These are phyloP conservation scores for Epichloe aotearoae DNA, from an alignment of 2,329 filamentous ascomycete species.

Conservation along the genomic window DNA sequence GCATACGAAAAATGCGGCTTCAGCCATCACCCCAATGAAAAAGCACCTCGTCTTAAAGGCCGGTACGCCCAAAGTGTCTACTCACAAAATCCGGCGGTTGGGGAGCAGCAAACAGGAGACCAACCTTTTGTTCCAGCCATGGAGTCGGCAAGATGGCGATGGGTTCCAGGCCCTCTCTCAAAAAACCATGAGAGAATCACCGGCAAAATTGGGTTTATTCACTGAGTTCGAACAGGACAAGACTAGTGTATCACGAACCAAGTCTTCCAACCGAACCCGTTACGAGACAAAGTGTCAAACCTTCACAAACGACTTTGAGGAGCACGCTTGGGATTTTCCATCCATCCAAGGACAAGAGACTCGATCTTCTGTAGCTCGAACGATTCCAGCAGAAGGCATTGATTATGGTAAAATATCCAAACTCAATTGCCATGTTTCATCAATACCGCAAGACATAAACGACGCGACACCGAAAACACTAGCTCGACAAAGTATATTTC, in stretches of 20 bases:
- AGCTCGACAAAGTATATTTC: background rate
- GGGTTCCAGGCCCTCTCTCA: constrained; percentile 1
- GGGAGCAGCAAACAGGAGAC: constrained; percentile 9
- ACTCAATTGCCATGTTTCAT: background rate
- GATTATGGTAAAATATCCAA: no score
- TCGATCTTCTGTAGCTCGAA: background rate
- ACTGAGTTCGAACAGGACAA: constrained; percentile 2
- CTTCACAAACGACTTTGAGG: background rate
- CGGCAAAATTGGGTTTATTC: constrained; percentile 1
- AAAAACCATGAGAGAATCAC: constrained; percentile 6
- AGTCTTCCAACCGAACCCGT: background rate
- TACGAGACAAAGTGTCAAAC: background rate
- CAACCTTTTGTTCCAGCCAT: constrained; percentile 20
- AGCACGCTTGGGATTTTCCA: background rate
- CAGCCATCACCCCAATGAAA: constrained; percentile 1
- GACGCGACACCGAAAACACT: background rate
- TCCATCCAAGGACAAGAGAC: background rate
- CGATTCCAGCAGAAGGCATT: background rate
- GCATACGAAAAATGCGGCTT: background rate
- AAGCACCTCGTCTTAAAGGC: constrained; percentile 14
- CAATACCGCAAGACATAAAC: background rate
- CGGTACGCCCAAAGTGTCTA: constrained; percentile 10
- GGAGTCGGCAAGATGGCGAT: constrained; percentile 14
- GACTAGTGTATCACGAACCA: background rate
- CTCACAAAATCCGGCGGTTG: constrained; percentile 19